Evolutionary conservation across 495 filamentous ascomycete genomes (phyloP).

Genomic region (Daldinia loculata): DNA sequence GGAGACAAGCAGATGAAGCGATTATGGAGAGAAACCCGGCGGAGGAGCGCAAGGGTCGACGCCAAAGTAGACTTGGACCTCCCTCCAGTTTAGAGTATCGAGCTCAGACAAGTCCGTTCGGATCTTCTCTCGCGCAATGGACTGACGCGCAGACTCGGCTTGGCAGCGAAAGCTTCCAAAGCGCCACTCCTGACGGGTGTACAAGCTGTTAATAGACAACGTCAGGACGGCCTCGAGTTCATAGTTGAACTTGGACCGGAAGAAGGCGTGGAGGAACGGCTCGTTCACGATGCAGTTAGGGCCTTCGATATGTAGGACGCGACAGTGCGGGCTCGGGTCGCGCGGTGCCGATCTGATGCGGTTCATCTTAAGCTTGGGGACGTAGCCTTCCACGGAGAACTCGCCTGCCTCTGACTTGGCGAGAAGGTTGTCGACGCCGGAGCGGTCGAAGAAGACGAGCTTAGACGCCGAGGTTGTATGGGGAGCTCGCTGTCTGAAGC

Average conservation of each 20-base stretch:
- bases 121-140: constrained; percentile 44
- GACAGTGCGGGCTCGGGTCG: constrained; percentile 17
- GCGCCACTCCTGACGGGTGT: constrained; percentile 46
- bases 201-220: constrained; percentile 27
- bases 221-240: constrained; percentile 52
- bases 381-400: constrained; percentile 30
- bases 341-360: constrained; percentile 29
- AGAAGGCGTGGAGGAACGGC: constrained; percentile 46
- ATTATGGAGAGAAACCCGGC: not conserved
- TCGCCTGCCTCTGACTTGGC: constrained; percentile 7
- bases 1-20: not conserved
- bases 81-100: not conserved
- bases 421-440: constrained; percentile 31
- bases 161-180: constrained; percentile 57
- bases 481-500: not conserved
- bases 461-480: constrained; percentile 47
- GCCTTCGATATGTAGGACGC: constrained; percentile 52
- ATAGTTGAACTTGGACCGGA: constrained; percentile 50
- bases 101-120: not conserved
- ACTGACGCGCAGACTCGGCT: constrained; percentile 50
- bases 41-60: constrained; percentile 30
- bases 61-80: constrained; percentile 30
- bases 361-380: constrained; percentile 35
- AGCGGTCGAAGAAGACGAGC: constrained; percentile 51
- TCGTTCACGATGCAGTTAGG: constrained; percentile 40